A percentile compares a stretch with the other conserved stretches of the same genome.
phyloP scores from a whole-genome alignment of 75 land plant species.

The Cunninghamia lanceolata region DNA sequence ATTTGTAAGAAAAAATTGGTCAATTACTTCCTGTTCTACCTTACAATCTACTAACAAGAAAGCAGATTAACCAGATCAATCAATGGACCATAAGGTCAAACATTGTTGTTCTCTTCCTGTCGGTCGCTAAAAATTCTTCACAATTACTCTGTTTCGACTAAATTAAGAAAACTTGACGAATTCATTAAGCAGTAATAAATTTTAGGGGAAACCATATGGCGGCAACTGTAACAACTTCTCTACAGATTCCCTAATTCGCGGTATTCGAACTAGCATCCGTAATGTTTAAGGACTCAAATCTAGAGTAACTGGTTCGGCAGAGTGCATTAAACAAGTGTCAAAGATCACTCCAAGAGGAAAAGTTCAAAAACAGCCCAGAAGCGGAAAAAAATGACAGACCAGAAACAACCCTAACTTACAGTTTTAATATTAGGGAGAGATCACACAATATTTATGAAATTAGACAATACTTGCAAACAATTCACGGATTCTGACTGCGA shows the following conservation, averaged over 20 bases:
- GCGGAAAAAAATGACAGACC: background rate
- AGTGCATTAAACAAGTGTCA: background rate
- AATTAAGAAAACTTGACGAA: background rate
- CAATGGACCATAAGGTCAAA: background rate
- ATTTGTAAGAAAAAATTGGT: background rate
- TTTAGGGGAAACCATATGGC: background rate
- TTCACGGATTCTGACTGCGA: background rate
- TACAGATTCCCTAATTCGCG: background rate
- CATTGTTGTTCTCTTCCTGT: slow-evolving; percentile 5
- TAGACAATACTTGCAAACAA: background rate
- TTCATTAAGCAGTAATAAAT: background rate
- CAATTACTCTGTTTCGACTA: background rate
- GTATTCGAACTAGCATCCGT: background rate
- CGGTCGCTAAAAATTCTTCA: background rate
- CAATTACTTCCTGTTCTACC: background rate
- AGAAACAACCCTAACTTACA: background rate
- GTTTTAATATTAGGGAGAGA: background rate
- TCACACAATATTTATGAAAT: background rate
- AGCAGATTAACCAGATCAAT: background rate
- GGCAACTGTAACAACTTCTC: background rate
- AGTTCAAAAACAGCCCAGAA: background rate
- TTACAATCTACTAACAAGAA: background rate
- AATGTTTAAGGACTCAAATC: background rate
- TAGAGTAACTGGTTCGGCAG: background rate
- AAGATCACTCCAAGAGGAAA: background rate